These are phyloP conservation scores for Suillus ampliporus DNA, from an alignment of 768 basidiomycete genomes.

Conservation along the genomic window DNA sequence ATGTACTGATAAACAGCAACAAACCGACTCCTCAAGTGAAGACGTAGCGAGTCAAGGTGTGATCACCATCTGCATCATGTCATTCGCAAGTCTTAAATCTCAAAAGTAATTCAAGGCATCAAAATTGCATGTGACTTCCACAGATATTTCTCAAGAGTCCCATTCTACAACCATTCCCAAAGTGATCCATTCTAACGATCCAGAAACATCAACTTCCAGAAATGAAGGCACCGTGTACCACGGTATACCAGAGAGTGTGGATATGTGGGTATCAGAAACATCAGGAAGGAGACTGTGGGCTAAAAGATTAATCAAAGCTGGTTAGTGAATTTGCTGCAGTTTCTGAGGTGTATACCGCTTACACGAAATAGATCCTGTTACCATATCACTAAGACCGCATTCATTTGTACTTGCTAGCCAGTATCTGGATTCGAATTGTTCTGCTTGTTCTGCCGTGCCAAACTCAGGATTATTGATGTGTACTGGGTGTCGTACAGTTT, in stretches of 20 bases:
- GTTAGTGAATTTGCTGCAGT: slow-evolving; percentile 31
- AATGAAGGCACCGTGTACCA: slow-evolving; percentile 25
- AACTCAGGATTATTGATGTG: slow-evolving; percentile 65
- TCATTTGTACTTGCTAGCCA: slow-evolving; percentile 67
- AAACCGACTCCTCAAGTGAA: not conserved
- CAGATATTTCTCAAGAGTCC: slow-evolving; percentile 27
- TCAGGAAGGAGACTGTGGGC: slow-evolving; percentile 56
- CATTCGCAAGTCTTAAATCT: slow-evolving; percentile 39
- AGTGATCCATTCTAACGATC: slow-evolving; percentile 10
- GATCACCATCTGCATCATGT: slow-evolving; percentile 31
- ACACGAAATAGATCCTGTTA: slow-evolving; percentile 53
- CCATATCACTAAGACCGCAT: slow-evolving; percentile 65
- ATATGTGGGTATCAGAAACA: slow-evolving; percentile 41
- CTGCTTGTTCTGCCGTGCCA: slow-evolving; percentile 59
- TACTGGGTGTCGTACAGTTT: slow-evolving; percentile 67
- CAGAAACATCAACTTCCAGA: slow-evolving; percentile 7
- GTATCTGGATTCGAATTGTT: slow-evolving; percentile 68
- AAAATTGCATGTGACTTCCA: slow-evolving; percentile 42
- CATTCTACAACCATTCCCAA: slow-evolving; percentile 32
- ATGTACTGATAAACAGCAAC: not conserved
- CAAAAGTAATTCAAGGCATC: slow-evolving; percentile 35
- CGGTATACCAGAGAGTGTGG: slow-evolving; percentile 46
- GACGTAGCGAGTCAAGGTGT: no score
- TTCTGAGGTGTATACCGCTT: not conserved
- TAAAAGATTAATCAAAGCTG: slow-evolving; percentile 40